Conservation (phyloP, 306 rosid genomes). For the Quercus gilva region DNA sequence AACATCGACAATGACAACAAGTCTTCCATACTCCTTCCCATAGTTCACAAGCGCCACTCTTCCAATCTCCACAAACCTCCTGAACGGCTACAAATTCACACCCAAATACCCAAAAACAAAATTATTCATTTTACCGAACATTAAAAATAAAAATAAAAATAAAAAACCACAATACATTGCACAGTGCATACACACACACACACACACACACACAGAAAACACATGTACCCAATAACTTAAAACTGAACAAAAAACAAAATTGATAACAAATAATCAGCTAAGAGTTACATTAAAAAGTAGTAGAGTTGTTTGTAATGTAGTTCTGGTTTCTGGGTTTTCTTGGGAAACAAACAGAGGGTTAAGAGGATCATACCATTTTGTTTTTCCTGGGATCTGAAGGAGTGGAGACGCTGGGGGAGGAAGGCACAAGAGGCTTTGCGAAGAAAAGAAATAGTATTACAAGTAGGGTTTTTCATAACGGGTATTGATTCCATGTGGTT, state of each 20-base stretch:
- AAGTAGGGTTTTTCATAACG: background rate
- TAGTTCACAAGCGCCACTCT: slow-evolving; percentile 50
- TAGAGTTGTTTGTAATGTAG: no score
- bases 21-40: slow-evolving; percentile 41
- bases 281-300: no score
- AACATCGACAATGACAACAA: slow-evolving; percentile 49
- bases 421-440: slow-evolving; percentile 12
- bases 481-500: background rate
- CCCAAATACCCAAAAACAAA: background rate
- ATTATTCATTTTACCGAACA: background rate
- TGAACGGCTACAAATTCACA: slow-evolving; percentile 28
- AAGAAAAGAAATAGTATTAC: background rate
- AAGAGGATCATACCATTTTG: slow-evolving; percentile 14
- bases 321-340: background rate
- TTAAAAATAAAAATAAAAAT: background rate
- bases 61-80: slow-evolving; percentile 51
- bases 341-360: background rate
- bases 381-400: slow-evolving; percentile 6
- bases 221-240: background rate
- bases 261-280: background rate
- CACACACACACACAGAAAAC: background rate
- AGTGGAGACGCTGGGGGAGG: background rate
- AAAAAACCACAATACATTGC: background rate
- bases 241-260: background rate
- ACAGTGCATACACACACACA: background rate